Conservation (phyloP, 2,329 filamentous ascomycete species). For the Aphanocladium album region DNA sequence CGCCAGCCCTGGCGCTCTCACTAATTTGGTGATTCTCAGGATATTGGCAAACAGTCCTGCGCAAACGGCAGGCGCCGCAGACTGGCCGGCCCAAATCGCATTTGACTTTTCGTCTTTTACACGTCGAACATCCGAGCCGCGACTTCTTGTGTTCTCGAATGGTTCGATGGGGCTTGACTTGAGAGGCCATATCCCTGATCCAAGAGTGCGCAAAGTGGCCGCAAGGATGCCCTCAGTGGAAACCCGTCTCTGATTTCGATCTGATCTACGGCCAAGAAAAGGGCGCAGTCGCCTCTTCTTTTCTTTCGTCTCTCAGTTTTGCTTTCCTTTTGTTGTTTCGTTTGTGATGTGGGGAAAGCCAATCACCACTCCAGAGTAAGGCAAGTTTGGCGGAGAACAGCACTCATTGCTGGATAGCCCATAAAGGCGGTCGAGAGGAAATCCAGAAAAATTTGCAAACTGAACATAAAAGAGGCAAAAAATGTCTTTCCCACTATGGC, state of each 20-base stretch:
- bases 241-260: not conserved
- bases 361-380: not conserved
- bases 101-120: slow-evolving; percentile 51
- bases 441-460: not conserved
- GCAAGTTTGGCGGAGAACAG: not conserved
- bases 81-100: slow-evolving; percentile 47
- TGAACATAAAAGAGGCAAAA: too few species aligned
- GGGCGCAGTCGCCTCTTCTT: not conserved
- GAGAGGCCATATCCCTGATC: not conserved
- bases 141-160: slow-evolving; percentile 44
- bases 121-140: slow-evolving; percentile 47
- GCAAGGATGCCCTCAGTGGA: not conserved
- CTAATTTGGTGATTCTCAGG: not conserved
- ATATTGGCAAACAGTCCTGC: not conserved
- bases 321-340: not conserved
- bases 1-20: too few species aligned
- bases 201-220: too few species aligned
- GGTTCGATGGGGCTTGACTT: not conserved
- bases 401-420: not conserved
- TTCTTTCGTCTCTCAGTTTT: not conserved
- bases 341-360: not conserved
- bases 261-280: not conserved
- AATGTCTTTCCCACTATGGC: not conserved
- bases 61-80: slow-evolving; percentile 40
- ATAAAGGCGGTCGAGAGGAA: not conserved